Conservation (phyloP, 305 asterid genomes). For the Plantago lanceolata region DNA sequence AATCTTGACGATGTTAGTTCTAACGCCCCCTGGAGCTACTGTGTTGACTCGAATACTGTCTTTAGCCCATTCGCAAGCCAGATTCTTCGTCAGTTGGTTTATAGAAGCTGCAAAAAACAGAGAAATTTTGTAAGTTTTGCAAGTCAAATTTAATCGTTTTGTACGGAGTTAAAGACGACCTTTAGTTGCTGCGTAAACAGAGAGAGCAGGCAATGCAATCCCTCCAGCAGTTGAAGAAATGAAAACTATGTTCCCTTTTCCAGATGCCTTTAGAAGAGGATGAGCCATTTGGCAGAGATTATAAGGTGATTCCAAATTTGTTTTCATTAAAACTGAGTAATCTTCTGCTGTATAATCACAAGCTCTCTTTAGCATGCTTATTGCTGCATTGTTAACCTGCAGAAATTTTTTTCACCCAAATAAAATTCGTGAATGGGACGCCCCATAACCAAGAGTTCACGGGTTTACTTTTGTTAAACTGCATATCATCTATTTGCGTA, state of each 20-base stretch:
- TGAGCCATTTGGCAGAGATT: slow-evolving; percentile 52
- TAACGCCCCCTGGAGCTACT: slow-evolving; percentile 61
- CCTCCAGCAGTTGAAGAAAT: slow-evolving; percentile 67
- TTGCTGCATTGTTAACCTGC: slow-evolving; percentile 72
- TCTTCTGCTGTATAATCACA: slow-evolving; percentile 40
- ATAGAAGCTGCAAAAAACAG: slow-evolving; percentile 41
- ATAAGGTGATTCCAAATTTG: slow-evolving; percentile 57
- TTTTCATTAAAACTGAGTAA: slow-evolving; percentile 34
- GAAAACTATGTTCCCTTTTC: slow-evolving; percentile 51
- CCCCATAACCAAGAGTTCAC: too few relatives aligned
- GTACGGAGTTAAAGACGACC: slow-evolving; percentile 24
- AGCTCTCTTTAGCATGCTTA: slow-evolving; percentile 37
- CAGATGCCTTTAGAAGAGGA: slow-evolving; percentile 61
- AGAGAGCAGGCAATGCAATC: slow-evolving; percentile 53
- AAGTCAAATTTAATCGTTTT: too few relatives aligned
- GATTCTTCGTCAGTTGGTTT: slow-evolving; percentile 52
- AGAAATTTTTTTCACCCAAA: too few relatives aligned
- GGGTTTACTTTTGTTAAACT: too few relatives aligned
- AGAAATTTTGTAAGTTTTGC: too few relatives aligned
- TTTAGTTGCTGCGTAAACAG: slow-evolving; percentile 61
- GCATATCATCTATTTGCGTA: too few relatives aligned
- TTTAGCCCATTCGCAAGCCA: slow-evolving; percentile 69
- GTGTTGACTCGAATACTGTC: slow-evolving; percentile 49
- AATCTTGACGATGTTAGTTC: slow-evolving; percentile 35
- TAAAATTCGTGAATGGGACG: too few relatives aligned